These are phyloP conservation scores for Globisporangium nunn DNA, from an alignment of 352 stramenopile species.

Conservation along the genomic window DNA sequence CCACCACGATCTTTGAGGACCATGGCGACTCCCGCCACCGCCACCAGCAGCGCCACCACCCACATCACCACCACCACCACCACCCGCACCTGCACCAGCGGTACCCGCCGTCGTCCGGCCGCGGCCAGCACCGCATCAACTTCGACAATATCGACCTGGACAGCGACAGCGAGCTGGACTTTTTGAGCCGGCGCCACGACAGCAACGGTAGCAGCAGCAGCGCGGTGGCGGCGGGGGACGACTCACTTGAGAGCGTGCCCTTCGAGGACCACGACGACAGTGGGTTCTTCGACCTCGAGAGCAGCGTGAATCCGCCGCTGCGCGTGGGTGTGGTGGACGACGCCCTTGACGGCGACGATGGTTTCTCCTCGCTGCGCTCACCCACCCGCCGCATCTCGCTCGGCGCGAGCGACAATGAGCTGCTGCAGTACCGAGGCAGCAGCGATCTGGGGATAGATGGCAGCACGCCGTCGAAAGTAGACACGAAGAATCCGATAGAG, in stretches of 20 bases:
- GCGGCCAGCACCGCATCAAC: constrained; percentile 53
- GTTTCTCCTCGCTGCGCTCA: constrained; percentile 9
- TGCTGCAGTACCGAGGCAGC: constrained; percentile 2
- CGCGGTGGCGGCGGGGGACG: constrained; percentile 17
- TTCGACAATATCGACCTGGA: constrained; percentile 37
- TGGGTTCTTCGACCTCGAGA: constrained; percentile 49
- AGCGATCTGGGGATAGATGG: constrained; percentile 10
- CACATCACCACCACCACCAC: constrained; percentile 14
- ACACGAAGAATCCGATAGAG: constrained; percentile 49
- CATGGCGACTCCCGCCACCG: constrained; percentile 22
- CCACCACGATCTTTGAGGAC: constrained; percentile 44
- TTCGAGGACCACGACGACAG: constrained; percentile 39
- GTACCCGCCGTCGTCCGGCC: constrained; percentile 30
- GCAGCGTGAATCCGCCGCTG: constrained; percentile 13
- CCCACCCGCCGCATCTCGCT: constrained; percentile 9
- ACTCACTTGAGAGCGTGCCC: constrained; percentile 42
- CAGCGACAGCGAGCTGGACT: constrained; percentile 46
- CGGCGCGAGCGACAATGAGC: background rate
- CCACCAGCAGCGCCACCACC: constrained; percentile 10
- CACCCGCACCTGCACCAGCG: constrained; percentile 10
- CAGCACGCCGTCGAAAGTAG: constrained; percentile 29
- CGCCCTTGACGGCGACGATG: constrained; percentile 17
- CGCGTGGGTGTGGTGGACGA: constrained; percentile 1
- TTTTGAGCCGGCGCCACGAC: constrained; percentile 16
- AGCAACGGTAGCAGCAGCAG: constrained; percentile 5